Conservation (phyloP, 2,329 filamentous ascomycete genomes). For the Teratosphaeria viscida region DNA sequence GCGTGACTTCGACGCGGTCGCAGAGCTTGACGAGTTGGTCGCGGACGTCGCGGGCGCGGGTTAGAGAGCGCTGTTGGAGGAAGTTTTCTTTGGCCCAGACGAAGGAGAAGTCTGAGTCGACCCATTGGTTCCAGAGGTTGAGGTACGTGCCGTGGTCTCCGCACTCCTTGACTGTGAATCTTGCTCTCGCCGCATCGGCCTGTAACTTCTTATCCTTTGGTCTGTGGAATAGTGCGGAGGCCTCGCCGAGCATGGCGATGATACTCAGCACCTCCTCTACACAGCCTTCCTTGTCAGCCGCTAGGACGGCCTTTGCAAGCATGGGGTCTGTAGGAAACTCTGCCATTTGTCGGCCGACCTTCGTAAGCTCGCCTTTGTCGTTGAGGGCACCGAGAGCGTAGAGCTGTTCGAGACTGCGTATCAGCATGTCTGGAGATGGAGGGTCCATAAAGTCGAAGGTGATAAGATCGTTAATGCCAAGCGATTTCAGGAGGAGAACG, state of each 20-base stretch:
- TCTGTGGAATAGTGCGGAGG: conserved; percentile 80
- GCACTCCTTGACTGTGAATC: conserved; percentile 83
- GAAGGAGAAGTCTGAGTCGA: conserved; percentile 77
- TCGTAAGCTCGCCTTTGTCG: conserved; percentile 78
- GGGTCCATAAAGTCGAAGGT: conserved; percentile 96
- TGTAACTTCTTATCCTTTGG: conserved; percentile 97
- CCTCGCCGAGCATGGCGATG: conserved; percentile 87
- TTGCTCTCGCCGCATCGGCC: conserved; percentile 77
- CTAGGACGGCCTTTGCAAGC: conserved; percentile 79
- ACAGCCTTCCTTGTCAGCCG: conserved; percentile 81
- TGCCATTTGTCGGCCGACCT: conserved; percentile 84
- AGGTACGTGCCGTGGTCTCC: conserved; percentile 82
- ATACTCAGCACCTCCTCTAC: conserved; percentile 87
- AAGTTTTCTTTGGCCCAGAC: conserved; percentile 92
- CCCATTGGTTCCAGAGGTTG: conserved; percentile 94
- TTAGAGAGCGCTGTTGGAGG: conserved; percentile 80
- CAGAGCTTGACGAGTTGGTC: conserved; percentile 88
- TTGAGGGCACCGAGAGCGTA: conserved; percentile 87
- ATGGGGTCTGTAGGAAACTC: conserved; percentile 91
- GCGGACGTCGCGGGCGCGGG: conserved; percentile 77
- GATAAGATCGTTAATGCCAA: conserved; percentile 85
- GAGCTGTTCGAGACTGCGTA: conserved; percentile 77
- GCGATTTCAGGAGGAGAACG: conserved; percentile 74
- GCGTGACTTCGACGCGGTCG: conserved; percentile 76
- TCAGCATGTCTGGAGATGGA: conserved; percentile 79